Base-by-base conservation (phyloP, 768 basidiomycete genomes). In the Tylopilus balloui region DNA sequence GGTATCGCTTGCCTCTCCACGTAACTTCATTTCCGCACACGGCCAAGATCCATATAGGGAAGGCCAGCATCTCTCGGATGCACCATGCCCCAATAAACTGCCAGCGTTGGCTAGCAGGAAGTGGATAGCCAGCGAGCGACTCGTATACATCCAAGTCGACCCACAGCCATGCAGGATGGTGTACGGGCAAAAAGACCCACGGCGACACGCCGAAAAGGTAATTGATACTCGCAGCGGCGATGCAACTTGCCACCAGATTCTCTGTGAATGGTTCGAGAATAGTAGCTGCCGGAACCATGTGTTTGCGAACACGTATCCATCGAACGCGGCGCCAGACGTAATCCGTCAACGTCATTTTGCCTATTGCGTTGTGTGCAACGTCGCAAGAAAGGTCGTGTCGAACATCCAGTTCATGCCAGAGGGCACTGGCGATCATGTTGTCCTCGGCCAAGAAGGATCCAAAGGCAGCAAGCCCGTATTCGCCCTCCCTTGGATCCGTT, bases 231-330 rank as follows among this genome's bases (percentile, higher is more conserved):
- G 76, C 68, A 23, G 80, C 75, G 19, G 80, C 81, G 48, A 94
- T 77, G 23, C 78, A 50, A 27, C 88, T 84, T 27, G 85, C 72
- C 23, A 92, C 67, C 34, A 96, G 66, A 37, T 81, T 84, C 69
- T 99, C 96, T 15, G 93, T 96, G 64, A 97, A 83, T 2, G 96
- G 96, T 66, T 99, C 96, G 17, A 89, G 57, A 45, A 97, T 47
- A 1, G 93, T 97, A 15, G 93, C 94, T 9, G 78, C 74, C 35
- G 90, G 65, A 8, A 90, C 86, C 92, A 98, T 98, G 60, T 83
- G 84, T 67, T 94, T 97, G 45, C 96, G 81, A 27, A 98, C 95
- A 37, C 96, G 83, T 60, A 99, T 92, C 96, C 96, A 99, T 3
- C 96, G 84, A 17, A 92, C 83, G 24, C 96, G 83, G 29, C 96